Base-by-base conservation (phyloP, 176 grass and related monocot species). In the Aechmea fasciata region DNA sequence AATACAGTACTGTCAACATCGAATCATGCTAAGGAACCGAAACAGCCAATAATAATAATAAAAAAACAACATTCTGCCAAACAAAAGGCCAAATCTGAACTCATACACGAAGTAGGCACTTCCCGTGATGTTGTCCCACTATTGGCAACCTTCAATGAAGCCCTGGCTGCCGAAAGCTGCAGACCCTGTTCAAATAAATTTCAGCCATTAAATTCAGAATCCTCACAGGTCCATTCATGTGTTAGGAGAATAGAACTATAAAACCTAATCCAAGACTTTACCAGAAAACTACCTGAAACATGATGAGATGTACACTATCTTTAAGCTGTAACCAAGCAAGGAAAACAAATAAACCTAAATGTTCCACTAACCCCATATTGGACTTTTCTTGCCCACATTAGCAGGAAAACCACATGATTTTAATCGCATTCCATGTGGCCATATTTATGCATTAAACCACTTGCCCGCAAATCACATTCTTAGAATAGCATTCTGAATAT, bases 111-210 rank as follows among this genome's bases (percentile, higher is more conserved):
- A 87, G 76, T 69, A 72, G 75, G 73, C 63, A 47, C 77, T 80
- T 92, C 89, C 69, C 54, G 77, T 74, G 79, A 77, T 75, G 66
- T 69, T 26, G 78, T 61, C 22, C 73, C 22, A 71, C 71, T 47
- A 64, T 74, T 75, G 64, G 48, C 51, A 9, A 62, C 68, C 69
- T 70, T 86, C 48, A 72, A 71, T 22, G 93, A 92, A 65, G 93
- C 84, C 83, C 89, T 92, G 79, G 93, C 86, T 29, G 83, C 89
- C 69, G 93, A 92, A 76, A 92, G 86, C 69, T 92, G 93, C 50
- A 97, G 41, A 20, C 70, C 81, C 89, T 92, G 86, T 74, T 72
- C 65, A 79, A 96, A 3, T 22, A 85, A 79, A 71, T 75, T 70
- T 78, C 59, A 66, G 33, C 33, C 33, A 41, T 41, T 78, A 64